Conservation (phyloP, 768 basidiomycete genomes). For the Holtermannia corniformis region DNA sequence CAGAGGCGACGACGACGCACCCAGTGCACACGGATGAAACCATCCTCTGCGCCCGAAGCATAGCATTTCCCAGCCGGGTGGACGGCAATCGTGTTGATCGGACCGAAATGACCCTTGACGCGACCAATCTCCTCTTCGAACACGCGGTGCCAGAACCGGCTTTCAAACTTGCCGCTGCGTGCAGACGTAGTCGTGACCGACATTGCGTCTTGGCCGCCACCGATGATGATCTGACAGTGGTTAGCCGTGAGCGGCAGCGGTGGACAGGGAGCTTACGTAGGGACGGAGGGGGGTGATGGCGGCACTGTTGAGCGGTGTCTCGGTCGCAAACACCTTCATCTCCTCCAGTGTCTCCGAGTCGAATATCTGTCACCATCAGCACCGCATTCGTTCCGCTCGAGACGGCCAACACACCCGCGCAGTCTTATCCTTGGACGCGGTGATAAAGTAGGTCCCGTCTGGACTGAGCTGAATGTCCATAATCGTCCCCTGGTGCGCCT, state of each 20-base stretch:
- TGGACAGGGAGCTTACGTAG: slow-evolving; percentile 49
- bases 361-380: slow-evolving; percentile 19
- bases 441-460: slow-evolving; percentile 90
- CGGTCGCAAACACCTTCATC: slow-evolving; percentile 85
- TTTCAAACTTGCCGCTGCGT: slow-evolving; percentile 95
- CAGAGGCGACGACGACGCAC: slow-evolving; percentile 13
- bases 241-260: neutral
- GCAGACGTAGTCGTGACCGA: slow-evolving; percentile 86
- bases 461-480: slow-evolving; percentile 86
- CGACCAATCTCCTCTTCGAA: slow-evolving; percentile 95
- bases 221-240: slow-evolving; percentile 62
- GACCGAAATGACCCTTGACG: slow-evolving; percentile 84
- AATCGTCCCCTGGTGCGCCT: slow-evolving; percentile 59
- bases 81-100: slow-evolving; percentile 64
- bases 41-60: slow-evolving; percentile 94
- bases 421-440: slow-evolving; percentile 92
- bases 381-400: neutral
- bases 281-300: slow-evolving; percentile 73
- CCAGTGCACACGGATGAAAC: slow-evolving; percentile 50
- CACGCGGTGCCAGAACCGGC: slow-evolving; percentile 93
- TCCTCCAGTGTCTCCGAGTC: slow-evolving; percentile 69
- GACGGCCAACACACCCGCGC: slow-evolving; percentile 58
- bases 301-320: slow-evolving; percentile 92
- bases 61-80: slow-evolving; percentile 81
- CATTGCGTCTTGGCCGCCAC: slow-evolving; percentile 98